Evolutionary conservation across 495 filamentous ascomycete genomes (phyloP).

Genomic region (Sporormia fimetaria): DNA sequence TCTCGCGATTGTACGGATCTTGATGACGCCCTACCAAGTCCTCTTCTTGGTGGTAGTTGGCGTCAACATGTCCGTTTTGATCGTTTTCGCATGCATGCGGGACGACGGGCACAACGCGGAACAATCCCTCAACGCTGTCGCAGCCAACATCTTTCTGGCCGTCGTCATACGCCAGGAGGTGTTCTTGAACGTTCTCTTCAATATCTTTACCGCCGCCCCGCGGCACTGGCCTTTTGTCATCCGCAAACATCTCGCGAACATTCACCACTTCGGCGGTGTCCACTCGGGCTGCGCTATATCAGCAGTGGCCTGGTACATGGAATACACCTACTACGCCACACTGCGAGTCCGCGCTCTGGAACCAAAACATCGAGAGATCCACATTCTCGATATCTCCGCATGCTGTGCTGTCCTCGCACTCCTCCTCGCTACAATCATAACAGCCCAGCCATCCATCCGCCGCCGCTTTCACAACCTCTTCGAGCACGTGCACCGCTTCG

Average conservation of each 20-base stretch:
- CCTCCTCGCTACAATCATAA: not conserved
- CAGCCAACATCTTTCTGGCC: not conserved
- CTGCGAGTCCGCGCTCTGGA: not conserved
- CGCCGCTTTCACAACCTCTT: constrained; percentile 2
- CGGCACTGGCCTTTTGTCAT: not conserved
- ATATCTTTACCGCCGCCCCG: not conserved
- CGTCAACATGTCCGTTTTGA: no score
- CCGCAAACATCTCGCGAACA: not conserved
- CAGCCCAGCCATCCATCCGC: not conserved
- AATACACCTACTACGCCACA: not conserved
- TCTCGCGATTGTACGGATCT: no score
- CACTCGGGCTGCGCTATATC: not conserved
- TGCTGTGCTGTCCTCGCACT: not conserved
- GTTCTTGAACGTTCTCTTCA: not conserved
- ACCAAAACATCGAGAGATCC: no score
- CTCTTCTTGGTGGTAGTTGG: no score
- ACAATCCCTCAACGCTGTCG: constrained; percentile 1
- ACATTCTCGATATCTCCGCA: not conserved
- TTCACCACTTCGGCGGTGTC: constrained; percentile 1
- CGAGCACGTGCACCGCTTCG: constrained; percentile 1
- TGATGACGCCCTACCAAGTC: no score
- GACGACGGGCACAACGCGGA: no score
- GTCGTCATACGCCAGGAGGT: not conserved
- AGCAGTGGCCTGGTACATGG: not conserved
- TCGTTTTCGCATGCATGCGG: no score